Evolutionary conservation across 2,329 filamentous ascomycete genomes (phyloP).

Genomic region (Botryotinia globosa): DNA sequence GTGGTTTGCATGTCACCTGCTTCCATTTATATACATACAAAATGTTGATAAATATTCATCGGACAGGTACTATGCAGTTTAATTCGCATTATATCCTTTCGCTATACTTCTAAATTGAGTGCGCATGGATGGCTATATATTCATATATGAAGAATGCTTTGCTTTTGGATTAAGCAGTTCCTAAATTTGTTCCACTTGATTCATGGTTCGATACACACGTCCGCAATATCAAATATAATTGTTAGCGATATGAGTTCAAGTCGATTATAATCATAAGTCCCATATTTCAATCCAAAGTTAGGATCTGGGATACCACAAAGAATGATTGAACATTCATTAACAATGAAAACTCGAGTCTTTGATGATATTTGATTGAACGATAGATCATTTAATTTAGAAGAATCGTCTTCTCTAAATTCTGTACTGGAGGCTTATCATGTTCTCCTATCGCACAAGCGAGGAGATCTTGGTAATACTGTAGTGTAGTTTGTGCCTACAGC

Average conservation of each 20-base stretch:
- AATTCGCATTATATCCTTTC: not conserved
- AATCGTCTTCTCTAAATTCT: not conserved
- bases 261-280: not conserved
- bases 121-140: fast-evolving
- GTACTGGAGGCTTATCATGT: not conserved
- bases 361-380: fast-evolving
- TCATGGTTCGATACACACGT: not conserved
- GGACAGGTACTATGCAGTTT: not conserved
- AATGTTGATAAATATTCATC: no score
- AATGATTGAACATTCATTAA: not conserved
- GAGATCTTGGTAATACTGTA: not conserved
- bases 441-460: not conserved
- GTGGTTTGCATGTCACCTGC: not conserved
- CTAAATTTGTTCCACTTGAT: not conserved
- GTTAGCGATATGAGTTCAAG: not conserved
- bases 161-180: not conserved
- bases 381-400: not conserved
- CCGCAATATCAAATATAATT: not conserved
- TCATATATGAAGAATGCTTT: not conserved
- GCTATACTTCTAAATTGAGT: not conserved
- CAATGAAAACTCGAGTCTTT: not conserved
- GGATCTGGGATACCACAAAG: not conserved
- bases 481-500: not conserved
- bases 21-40: not conserved
- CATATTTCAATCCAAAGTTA: not conserved